A percentile compares a stretch with the other conserved stretches of the same genome.
These are phyloP conservation scores for Melocanna baccifera DNA, from an alignment of 176 grass and related monocot genomes.

Conservation along the genomic window DNA sequence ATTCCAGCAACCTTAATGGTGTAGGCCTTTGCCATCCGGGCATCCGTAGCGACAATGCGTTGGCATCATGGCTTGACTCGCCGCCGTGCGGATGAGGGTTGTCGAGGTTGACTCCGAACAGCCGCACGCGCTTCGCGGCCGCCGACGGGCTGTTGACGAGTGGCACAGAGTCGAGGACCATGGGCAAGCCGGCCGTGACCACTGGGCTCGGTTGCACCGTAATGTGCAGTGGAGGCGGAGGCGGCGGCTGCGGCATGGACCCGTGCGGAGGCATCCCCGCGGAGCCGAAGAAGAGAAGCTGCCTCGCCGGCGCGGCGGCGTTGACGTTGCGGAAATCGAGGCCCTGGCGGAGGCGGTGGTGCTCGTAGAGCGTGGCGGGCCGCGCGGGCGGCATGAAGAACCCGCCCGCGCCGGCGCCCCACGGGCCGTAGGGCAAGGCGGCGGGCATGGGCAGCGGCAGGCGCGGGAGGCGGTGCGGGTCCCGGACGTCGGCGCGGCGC, in stretches of 20 bases:
- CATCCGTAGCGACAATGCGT: conserved; percentile 56
- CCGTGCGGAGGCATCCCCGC: conserved; percentile 20
- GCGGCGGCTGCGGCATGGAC: conserved; percentile 36
- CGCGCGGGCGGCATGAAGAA: conserved; percentile 61
- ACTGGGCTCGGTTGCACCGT: conserved; percentile 39
- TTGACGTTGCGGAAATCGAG: conserved; percentile 44
- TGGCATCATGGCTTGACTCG: conserved; percentile 35
- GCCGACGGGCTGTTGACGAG: conserved; percentile 38
- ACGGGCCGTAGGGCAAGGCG: conserved; percentile 25
- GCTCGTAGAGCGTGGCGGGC: conserved; percentile 74
- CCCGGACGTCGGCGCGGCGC: conserved; percentile 47
- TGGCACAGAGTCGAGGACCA: conserved; percentile 70
- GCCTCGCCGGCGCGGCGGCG: conserved; percentile 10
- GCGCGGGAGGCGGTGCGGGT: conserved; percentile 36
- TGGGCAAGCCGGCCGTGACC: conserved; percentile 23
- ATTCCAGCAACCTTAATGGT: conserved; percentile 40
- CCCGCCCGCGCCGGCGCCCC: conserved; percentile 33
- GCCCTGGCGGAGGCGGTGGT: conserved; percentile 69
- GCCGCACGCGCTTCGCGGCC: conserved; percentile 68
- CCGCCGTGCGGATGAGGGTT: conserved; percentile 39
- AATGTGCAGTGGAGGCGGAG: conserved; percentile 36
- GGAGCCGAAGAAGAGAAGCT: conserved; percentile 55
- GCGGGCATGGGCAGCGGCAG: conserved; percentile 39
- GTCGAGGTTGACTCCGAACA: conserved; percentile 96
- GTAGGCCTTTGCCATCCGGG: conserved; percentile 55